Evolutionary conservation across 2,329 filamentous ascomycete species (phyloP), one percentile per base, ranked within the genome.

Genomic region (Pseudocercospora fuligena): DNA sequence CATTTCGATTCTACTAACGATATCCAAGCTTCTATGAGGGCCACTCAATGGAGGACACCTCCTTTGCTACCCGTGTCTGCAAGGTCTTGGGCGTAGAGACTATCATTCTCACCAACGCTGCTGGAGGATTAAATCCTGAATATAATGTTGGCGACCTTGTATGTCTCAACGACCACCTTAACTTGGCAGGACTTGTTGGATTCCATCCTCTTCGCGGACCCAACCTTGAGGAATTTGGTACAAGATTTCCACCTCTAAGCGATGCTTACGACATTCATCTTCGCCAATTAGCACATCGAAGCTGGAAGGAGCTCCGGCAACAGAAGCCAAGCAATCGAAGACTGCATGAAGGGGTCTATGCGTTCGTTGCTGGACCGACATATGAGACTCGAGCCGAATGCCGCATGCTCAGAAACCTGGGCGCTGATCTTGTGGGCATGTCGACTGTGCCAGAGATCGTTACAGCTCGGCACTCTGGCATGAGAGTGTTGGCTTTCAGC

Each of bases 351-450:
- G 88, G 88, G 19, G 85, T 89, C 1, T 90, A 90, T 79, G 87
- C 87, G 5, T 90, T 87, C 74, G 87, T 88, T 54, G 84, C 83
- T 19, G 88, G 88, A 16, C 88, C 88, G 63, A 88, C 84, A 58
- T 90, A 89, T 74, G 88, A 90, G 74, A 90, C 88, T 1, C 81
- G 88, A 67, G 87, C 88, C 0, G 88, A 90, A 75, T 89, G 87
- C 73, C 83, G 88, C 19, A 85, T 90, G 83, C 80, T 90, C 66
- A 82, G 82, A 46, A 80, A 80, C 57, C 77, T 90, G 6, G 88
- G 89, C 6, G 88, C 87, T n/a, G 88, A 90, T 73, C 80, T 90
- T n/a, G 88, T 90, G 1, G 88, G 88, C 14, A 90, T 91, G 89
- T 89, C 87, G 33, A 90, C 89, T 0, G 88, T 90, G 29, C 89